phyloP scores from a whole-genome alignment of 257 asterid genomes.

The Thymus quinquecostatus region DNA sequence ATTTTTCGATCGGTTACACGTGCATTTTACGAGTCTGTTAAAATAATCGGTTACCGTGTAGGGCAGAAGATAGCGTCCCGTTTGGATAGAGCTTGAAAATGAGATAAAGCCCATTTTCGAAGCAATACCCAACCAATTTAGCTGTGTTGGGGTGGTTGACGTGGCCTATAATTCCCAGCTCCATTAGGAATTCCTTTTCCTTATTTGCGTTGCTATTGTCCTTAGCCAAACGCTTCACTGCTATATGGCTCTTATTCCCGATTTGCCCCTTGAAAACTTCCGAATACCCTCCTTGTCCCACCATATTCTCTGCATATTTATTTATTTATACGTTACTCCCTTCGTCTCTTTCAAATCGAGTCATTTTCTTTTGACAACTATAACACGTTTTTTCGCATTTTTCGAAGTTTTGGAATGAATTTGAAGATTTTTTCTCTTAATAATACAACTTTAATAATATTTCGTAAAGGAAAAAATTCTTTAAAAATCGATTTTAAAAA shows the following conservation, averaged over 20 bases:
- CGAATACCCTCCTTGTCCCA: slow-evolving; percentile 88
- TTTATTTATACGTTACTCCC: no score
- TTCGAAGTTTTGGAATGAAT: no score
- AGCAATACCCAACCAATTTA: slow-evolving; percentile 66
- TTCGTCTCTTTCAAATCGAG: not conserved
- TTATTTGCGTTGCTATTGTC: slow-evolving; percentile 55
- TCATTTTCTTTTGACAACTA: no score
- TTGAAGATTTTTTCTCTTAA: no score
- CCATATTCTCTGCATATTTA: slow-evolving; percentile 59
- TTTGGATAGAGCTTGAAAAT: slow-evolving; percentile 67
- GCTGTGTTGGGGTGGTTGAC: slow-evolving; percentile 80
- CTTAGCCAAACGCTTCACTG: slow-evolving; percentile 73
- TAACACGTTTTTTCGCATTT: no score
- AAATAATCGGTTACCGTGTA: slow-evolving; percentile 53
- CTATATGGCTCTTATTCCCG: slow-evolving; percentile 51
- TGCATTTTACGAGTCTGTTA: no score
- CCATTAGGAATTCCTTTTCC: slow-evolving; percentile 75
- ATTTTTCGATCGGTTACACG: no score
- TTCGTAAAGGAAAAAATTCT: no score
- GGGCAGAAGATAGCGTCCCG: slow-evolving; percentile 74
- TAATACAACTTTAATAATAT: no score
- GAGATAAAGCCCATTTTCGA: slow-evolving; percentile 78
- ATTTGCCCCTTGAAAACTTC: slow-evolving; percentile 73
- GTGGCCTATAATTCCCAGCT: slow-evolving; percentile 78
- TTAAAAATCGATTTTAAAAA: no score